These are phyloP conservation scores for Linum trigynum DNA, from an alignment of 345 rosid genomes.

Conservation along the genomic window DNA sequence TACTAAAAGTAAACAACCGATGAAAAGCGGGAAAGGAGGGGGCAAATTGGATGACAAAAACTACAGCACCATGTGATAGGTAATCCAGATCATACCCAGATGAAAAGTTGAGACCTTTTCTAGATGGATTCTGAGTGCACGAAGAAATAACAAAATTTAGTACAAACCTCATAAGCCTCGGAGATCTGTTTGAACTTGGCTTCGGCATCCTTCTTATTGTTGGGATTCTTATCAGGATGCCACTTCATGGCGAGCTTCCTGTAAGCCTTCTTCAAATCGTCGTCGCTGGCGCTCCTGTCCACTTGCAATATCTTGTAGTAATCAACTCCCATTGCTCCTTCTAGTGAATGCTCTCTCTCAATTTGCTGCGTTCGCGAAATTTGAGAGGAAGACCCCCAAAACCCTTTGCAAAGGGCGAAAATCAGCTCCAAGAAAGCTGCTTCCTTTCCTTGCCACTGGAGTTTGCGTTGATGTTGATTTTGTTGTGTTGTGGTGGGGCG, in stretches of 20 bases:
- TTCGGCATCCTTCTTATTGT: slow-evolving; percentile 21
- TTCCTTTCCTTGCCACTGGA: background rate
- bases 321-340: slow-evolving; percentile 18
- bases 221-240: slow-evolving; percentile 26
- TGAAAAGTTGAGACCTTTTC: background rate
- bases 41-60: background rate
- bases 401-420: too few relatives aligned
- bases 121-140: too few relatives aligned
- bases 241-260: slow-evolving; percentile 26
- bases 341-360: slow-evolving; percentile 5
- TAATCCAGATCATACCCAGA: background rate
- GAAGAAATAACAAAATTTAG: too few relatives aligned
- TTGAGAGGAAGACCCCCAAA: too few relatives aligned
- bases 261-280: slow-evolving; percentile 26
- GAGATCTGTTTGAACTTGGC: slow-evolving; percentile 23
- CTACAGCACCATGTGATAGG: background rate
- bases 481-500: too few relatives aligned
- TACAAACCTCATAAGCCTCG: slow-evolving; percentile 22
- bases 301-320: slow-evolving; percentile 21
- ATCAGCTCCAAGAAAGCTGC: background rate
- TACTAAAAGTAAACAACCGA: background rate
- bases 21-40: background rate
- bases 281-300: slow-evolving; percentile 16
- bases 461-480: too few relatives aligned
- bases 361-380: background rate